Evolutionary conservation across 176 grass and related monocot species (phyloP).

Genomic region (Triticum timopheevii): DNA sequence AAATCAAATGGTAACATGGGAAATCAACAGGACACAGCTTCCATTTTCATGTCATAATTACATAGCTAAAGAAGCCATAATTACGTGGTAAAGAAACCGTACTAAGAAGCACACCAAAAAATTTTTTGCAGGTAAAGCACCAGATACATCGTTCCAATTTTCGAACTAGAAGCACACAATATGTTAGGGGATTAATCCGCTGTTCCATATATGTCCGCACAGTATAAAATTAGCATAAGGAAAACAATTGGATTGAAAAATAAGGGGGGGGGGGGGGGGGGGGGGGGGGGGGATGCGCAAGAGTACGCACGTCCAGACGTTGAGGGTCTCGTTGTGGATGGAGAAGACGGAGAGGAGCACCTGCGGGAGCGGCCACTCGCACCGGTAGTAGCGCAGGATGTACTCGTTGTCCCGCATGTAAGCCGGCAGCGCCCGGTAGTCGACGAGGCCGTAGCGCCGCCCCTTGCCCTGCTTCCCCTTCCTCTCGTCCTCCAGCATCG

Average conservation of each 20-base stretch:
- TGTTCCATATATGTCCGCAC: background rate
- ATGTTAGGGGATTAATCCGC: background rate
- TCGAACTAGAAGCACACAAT: background rate
- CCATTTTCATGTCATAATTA: background rate
- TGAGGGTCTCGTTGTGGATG: constrained; percentile 97
- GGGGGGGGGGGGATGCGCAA: background rate
- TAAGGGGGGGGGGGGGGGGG: too few species aligned
- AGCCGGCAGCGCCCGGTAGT: constrained; percentile 66
- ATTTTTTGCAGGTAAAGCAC: background rate
- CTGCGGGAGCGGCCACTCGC: constrained; percentile 88
- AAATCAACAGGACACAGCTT: background rate
- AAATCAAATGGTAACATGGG: background rate
- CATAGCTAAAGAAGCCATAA: background rate
- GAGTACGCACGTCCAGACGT: constrained; percentile 79
- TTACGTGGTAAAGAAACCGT: background rate
- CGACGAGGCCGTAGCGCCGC: constrained; percentile 57
- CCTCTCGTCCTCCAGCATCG: constrained; percentile 10
- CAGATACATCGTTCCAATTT: background rate
- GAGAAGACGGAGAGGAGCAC: constrained; percentile 80
- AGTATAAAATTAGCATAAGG: background rate
- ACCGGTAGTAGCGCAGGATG: constrained; percentile 75
- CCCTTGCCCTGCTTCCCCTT: constrained; percentile 17
- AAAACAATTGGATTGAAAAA: background rate
- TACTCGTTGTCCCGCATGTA: constrained; percentile 96
- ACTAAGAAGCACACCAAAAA: background rate